Base-by-base conservation (phyloP, 495 filamentous ascomycete species). In the Tuber brumale region DNA sequence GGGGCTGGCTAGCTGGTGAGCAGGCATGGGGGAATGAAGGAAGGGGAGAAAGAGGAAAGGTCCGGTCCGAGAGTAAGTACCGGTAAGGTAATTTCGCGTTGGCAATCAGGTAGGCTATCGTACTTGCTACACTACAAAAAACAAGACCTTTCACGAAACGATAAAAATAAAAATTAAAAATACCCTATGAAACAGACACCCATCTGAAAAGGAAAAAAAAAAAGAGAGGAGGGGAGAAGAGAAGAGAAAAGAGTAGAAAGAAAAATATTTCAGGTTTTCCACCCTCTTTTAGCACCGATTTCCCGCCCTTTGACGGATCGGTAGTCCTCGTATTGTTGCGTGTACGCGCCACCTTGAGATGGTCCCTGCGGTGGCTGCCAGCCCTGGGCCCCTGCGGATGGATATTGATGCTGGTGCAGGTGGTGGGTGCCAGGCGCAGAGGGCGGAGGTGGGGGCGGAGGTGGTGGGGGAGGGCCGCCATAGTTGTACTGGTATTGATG, bases 271-370 rank as follows among this genome's bases (percentile, higher is more conserved):
- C 72, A 79, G 19, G 79, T 75, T 70, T 82, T 82, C 80, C 80
- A 82, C 9, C 80, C 80, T 57, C 80, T 79, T 57, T 81, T 79
- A 23, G 80, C 72, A 19, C 80, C 76, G 21, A 82, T 81, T 73
- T 81, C 80, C 43, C 80, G 70, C 31, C 80, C 80, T 71, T 81
- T 79, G 19, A 73, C 72, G 57, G 48, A 71, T 72, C 80, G 76
- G 74, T 82, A 82, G 70, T 82, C 80, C 41, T 81, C 80, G 18
- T 74, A 76, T 45, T 66, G 57, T 14, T 66, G 57, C 27, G 31
- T 18, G 57, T 66, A 66, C 57, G 57, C 27, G 14, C 57, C 57
- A 16, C 27, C 27, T 19, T 66, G 57, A 18, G 57, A 35, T 66
- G 12, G 57, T 1, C 57, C 27, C 19, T 66, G 57, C 3, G 27